Evolutionary conservation across 352 stramenopile genomes (phyloP).

Genomic region (Globisporangium carolinianum): DNA sequence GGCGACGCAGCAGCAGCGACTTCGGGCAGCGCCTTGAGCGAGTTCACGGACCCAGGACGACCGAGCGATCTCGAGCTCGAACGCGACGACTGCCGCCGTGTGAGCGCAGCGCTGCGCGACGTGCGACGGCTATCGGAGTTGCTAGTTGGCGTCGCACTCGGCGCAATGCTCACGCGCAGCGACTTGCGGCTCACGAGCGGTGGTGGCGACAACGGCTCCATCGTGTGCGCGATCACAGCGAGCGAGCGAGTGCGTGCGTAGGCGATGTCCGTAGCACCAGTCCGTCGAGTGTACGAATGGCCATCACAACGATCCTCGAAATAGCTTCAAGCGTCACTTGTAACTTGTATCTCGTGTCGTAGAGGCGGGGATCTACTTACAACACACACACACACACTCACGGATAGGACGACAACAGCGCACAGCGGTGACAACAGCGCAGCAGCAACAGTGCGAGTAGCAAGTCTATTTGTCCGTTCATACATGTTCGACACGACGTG

Average conservation of each 20-base stretch:
- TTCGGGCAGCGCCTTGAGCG: conserved; percentile 11
- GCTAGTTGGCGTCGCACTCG: background rate
- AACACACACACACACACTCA: too few relatives aligned
- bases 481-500: too few relatives aligned
- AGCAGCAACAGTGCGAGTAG: too few relatives aligned
- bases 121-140: background rate
- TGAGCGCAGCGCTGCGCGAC: conserved; percentile 4
- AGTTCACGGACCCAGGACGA: conserved; percentile 7
- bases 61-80: conserved; percentile 3
- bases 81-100: conserved; percentile 10
- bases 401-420: too few relatives aligned
- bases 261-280: background rate
- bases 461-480: too few relatives aligned
- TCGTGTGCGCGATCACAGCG: background rate
- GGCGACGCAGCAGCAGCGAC: conserved; percentile 3
- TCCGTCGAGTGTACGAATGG: background rate
- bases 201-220: conserved; percentile 2
- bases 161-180: conserved; percentile 14
- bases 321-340: too few relatives aligned
- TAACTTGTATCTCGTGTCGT: too few relatives aligned
- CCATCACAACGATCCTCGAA: too few relatives aligned
- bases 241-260: too few relatives aligned
- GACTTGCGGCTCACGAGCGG: conserved; percentile 2
- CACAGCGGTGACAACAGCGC: too few relatives aligned
- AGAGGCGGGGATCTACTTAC: too few relatives aligned